phyloP scores from a whole-genome alignment of 352 stramenopile genomes.

The Pelagophyceae sp. region DNA sequence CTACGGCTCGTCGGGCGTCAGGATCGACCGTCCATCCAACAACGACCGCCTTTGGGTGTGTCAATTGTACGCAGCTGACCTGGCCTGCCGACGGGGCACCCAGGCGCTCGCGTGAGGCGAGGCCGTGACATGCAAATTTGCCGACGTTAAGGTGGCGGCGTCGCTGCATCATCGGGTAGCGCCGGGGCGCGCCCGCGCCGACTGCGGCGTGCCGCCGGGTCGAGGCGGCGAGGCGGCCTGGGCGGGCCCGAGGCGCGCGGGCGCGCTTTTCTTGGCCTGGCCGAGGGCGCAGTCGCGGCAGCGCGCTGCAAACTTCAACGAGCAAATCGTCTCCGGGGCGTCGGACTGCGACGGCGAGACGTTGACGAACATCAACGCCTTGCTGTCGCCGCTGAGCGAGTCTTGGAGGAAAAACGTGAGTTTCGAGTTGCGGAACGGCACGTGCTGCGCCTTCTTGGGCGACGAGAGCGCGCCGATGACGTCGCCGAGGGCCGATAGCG shows the following conservation, averaged over 20 bases:
- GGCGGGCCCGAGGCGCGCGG: background rate
- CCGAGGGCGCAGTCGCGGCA: slow-evolving; percentile 74
- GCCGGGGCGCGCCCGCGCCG: too few species aligned
- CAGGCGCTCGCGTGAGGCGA: too few species aligned
- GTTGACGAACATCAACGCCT: slow-evolving; percentile 56
- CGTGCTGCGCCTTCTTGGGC: slow-evolving; percentile 39
- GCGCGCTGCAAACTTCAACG: slow-evolving; percentile 73
- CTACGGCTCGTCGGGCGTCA: too few species aligned
- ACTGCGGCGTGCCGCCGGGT: background rate
- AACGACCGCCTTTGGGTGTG: too few species aligned
- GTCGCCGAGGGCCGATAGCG: slow-evolving; percentile 51
- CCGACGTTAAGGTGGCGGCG: background rate
- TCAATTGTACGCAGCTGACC: too few species aligned
- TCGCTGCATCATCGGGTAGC: background rate
- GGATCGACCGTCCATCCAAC: too few species aligned
- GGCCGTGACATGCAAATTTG: too few species aligned
- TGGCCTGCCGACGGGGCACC: too few species aligned
- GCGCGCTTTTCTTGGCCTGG: slow-evolving; percentile 50
- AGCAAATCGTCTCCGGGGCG: slow-evolving; percentile 72
- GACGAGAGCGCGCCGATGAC: slow-evolving; percentile 46
- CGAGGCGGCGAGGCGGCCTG: background rate
- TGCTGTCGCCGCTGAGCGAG: slow-evolving; percentile 39
- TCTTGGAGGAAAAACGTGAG: slow-evolving; percentile 67
- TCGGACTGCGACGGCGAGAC: slow-evolving; percentile 74
- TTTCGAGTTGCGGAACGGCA: slow-evolving; percentile 36